Evolutionary conservation across 352 stramenopile species (phyloP), one percentile per base, ranked within the genome.

Genomic region (Globisporangium ultimum): DNA sequence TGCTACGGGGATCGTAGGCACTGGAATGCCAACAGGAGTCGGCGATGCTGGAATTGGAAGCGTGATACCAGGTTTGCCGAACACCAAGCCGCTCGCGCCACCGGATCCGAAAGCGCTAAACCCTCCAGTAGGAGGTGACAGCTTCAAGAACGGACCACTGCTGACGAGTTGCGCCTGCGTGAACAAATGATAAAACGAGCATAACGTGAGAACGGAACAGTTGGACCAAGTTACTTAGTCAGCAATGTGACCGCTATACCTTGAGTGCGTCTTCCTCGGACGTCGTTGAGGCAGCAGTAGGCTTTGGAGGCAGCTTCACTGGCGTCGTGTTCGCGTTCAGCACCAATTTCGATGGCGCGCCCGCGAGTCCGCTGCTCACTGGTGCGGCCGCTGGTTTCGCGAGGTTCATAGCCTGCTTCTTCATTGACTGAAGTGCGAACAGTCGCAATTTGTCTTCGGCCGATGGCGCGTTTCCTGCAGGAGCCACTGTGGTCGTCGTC

Each of bases 61-160:
- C 2, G 78, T 85, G 56, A 93, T 91, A 1, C 76, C 80, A 13
- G 80, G 74, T 54, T 89, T 91, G 51, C 84, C 84, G 63, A 93
- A 93, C 24, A 91, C 77, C 5, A 93, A 71, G 3, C 75, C 74
- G 24, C 76, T 78, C 0, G 84, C 63, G 32, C 71, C 68, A 11
- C 80, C 76, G 2, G 76, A 78, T 41, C 76, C 81, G 40, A 87
- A 88, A 20, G 72, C 66, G 14, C 64, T 63, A 48, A 82, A 82
- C 24, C 59, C 61, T 14, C 60, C 61, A 2, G 64, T 58, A 20
- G 66, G 49, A 41, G 68, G 42, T 14, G 61, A 47, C 43, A 80
- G 55, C 51, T 80, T 72, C 11, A 67, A 47, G 38, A 82, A 83
- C 42, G 74, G 50, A 41, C 40, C 68, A 6, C 47, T 64, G 21